Percentiles rank a stretch among this genome's conserved stretches.
These are phyloP conservation scores for Mycena polygramma DNA, from an alignment of 768 basidiomycete species.

Conservation along the genomic window DNA sequence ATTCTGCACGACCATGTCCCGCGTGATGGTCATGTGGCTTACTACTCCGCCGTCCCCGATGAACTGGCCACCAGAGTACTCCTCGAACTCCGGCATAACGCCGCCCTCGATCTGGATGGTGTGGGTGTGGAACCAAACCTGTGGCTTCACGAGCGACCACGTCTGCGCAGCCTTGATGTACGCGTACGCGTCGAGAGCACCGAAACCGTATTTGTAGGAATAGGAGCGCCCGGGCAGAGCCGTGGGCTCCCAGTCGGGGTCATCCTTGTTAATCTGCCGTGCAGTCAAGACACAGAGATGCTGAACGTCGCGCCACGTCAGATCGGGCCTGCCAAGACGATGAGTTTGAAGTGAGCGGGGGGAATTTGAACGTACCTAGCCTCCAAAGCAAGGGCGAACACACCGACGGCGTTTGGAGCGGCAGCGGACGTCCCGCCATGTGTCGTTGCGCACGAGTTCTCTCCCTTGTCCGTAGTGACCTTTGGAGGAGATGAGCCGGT, in stretches of 20 bases:
- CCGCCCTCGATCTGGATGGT: slow-evolving; percentile 76
- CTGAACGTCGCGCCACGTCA: slow-evolving; percentile 55
- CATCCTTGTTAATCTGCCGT: slow-evolving; percentile 72
- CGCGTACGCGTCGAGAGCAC: slow-evolving; percentile 84
- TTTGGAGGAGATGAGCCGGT: slow-evolving; percentile 49
- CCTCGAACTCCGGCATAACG: slow-evolving; percentile 64
- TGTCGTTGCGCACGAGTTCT: slow-evolving; percentile 79
- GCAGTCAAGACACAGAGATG: slow-evolving; percentile 72
- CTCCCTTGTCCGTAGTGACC: slow-evolving; percentile 96
- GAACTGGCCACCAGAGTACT: slow-evolving; percentile 72
- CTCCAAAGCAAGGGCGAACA: slow-evolving; percentile 91
- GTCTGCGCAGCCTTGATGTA: slow-evolving; percentile 85
- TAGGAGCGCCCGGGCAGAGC: slow-evolving; percentile 62
- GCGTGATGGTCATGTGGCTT: slow-evolving; percentile 74
- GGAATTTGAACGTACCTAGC: slow-evolving; percentile 69
- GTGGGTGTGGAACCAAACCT: slow-evolving; percentile 88
- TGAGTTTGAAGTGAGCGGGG: slow-evolving; percentile 22
- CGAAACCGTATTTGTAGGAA: slow-evolving; percentile 95
- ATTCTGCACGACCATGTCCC: slow-evolving; percentile 72
- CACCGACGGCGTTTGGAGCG: slow-evolving; percentile 95
- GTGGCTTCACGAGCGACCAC: slow-evolving; percentile 94
- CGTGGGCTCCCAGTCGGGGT: slow-evolving; percentile 79
- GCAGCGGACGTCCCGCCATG: slow-evolving; percentile 99
- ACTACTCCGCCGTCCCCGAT: slow-evolving; percentile 76
- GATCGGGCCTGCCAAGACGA: slow-evolving; percentile 75